Evolutionary conservation across 2,329 filamentous ascomycete genomes (phyloP).

Genomic region (Diaporthe sp.): DNA sequence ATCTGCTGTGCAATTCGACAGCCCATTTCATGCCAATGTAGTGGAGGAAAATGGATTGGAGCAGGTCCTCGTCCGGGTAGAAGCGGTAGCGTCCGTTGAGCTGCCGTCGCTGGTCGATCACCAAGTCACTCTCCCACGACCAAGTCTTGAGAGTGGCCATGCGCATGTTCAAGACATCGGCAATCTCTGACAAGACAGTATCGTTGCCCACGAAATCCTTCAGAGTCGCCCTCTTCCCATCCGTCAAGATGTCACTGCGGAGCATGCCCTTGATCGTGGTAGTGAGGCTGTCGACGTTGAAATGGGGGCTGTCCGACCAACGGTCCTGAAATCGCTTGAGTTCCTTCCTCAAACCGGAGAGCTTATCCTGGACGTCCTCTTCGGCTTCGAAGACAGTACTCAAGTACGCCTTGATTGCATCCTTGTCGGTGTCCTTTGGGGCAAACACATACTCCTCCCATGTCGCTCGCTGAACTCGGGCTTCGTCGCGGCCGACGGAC

Average conservation of each 20-base stretch:
- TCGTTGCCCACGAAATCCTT: conserved; percentile 49
- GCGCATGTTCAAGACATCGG: conserved; percentile 60
- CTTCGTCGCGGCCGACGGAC: conserved; percentile 63
- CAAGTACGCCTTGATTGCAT: conserved; percentile 63
- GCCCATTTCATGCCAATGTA: conserved; percentile 55
- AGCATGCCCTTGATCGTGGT: conserved; percentile 63
- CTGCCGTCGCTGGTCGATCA: conserved; percentile 54
- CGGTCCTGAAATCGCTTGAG: conserved; percentile 52
- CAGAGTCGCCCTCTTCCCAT: conserved; percentile 47
- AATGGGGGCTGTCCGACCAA: conserved; percentile 46
- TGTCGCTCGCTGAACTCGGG: conserved; percentile 62
- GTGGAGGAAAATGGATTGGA: conserved; percentile 56
- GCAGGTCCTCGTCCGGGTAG: conserved; percentile 65
- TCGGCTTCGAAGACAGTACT: conserved; percentile 58
- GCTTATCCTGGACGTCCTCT: conserved; percentile 54
- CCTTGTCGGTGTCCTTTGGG: conserved; percentile 57
- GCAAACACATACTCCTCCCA: conserved; percentile 71
- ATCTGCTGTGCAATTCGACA: conserved; percentile 46
- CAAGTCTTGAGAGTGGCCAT: conserved; percentile 53
- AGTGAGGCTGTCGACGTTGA: conserved; percentile 56
- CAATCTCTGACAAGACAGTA: conserved; percentile 55
- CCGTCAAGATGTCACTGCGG: conserved; percentile 61
- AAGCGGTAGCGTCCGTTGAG: conserved; percentile 66
- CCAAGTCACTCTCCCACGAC: conserved; percentile 53
- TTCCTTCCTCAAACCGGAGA: conserved; percentile 55